Conservation (phyloP, 2,329 filamentous ascomycete species). For the Dactylonectria estremocensis region DNA sequence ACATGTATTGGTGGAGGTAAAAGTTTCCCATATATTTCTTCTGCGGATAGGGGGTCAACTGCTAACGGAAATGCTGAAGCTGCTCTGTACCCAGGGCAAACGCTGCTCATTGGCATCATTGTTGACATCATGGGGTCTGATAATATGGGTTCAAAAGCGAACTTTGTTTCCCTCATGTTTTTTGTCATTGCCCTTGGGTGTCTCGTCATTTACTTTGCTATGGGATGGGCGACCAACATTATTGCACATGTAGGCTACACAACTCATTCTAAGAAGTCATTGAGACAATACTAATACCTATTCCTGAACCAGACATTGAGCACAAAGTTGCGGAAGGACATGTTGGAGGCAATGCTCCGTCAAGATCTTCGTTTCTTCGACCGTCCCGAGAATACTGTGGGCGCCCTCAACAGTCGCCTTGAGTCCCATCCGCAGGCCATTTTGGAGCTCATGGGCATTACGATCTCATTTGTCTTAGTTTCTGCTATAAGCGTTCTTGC, state of each 20-base stretch:
- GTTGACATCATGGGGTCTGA: conserved; percentile 46
- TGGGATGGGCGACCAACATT: conserved; percentile 38
- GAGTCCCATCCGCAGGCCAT: conserved; percentile 45
- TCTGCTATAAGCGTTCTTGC: conserved; percentile 47
- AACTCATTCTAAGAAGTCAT: too few relatives aligned
- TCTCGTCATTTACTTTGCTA: conserved; percentile 39
- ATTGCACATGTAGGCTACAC: conserved; percentile 34
- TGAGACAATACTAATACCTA: conserved; percentile 39
- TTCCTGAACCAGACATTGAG: background rate
- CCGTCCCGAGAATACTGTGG: conserved; percentile 11
- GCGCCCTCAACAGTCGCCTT: conserved; percentile 32
- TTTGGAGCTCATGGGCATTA: conserved; percentile 50
- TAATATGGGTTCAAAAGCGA: conserved; percentile 46
- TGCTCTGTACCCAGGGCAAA: conserved; percentile 18
- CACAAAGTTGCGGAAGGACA: conserved; percentile 39
- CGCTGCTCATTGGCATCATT: conserved; percentile 51
- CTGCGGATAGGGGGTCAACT: too few relatives aligned
- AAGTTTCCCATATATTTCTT: too few relatives aligned
- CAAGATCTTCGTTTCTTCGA: conserved; percentile 29
- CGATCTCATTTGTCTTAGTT: too few relatives aligned
- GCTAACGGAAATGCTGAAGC: background rate
- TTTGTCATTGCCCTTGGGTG: conserved; percentile 46
- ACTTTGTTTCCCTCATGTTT: conserved; percentile 57
- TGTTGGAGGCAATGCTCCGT: conserved; percentile 45
- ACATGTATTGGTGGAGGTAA: too few relatives aligned